These are phyloP conservation scores for Spatholobus suberectus DNA, from an alignment of 306 rosid genomes.

Conservation along the genomic window DNA sequence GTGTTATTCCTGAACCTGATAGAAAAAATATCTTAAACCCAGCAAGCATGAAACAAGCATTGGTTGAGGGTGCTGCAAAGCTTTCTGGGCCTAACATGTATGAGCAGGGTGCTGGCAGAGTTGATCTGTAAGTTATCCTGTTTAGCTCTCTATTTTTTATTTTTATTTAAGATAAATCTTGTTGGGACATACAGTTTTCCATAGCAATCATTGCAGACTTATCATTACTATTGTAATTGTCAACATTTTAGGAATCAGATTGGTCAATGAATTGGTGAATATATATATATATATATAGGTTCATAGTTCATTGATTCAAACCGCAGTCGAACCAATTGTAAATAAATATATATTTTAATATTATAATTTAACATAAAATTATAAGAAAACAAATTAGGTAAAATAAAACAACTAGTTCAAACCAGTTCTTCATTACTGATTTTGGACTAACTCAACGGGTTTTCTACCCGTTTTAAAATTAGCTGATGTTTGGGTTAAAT, in stretches of 20 bases:
- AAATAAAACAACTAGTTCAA: background rate
- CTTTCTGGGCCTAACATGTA: slow-evolving; percentile 89
- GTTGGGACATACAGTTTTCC: background rate
- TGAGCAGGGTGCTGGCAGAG: slow-evolving; percentile 99
- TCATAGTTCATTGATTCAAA: background rate
- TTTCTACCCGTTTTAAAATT: background rate
- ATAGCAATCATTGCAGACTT: background rate
- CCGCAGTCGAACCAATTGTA: background rate
- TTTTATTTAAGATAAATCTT: slow-evolving; percentile 31
- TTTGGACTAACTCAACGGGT: background rate
- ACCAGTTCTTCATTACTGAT: background rate
- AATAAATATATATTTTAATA: background rate
- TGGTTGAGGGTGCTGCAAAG: slow-evolving; percentile 96
- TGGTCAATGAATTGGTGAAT: background rate
- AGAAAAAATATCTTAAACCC: slow-evolving; percentile 84
- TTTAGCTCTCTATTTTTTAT: slow-evolving; percentile 14
- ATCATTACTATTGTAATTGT: background rate
- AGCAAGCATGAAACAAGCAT: slow-evolving; percentile 99
- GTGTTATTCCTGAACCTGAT: slow-evolving; percentile 77
- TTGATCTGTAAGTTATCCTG: slow-evolving; percentile 78
- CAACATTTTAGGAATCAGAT: background rate
- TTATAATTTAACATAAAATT: background rate
- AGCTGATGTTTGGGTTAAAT: no score
- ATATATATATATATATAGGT: background rate
- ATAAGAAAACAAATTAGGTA: background rate